phyloP scores from a whole-genome alignment of 495 filamentous ascomycete genomes.

The Talaromyces borbonicus region DNA sequence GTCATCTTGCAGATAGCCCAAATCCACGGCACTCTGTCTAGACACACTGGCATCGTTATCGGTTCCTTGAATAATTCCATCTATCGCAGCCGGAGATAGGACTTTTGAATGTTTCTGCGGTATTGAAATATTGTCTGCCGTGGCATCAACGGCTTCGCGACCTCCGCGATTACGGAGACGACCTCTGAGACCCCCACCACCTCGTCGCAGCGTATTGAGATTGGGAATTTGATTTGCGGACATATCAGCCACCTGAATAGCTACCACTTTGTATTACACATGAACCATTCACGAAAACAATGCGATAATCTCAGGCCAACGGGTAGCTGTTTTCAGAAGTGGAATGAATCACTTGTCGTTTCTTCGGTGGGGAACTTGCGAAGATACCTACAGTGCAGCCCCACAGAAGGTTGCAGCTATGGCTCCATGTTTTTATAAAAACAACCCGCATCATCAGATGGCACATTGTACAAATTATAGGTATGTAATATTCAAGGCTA shows the following conservation, averaged over 20 bases:
- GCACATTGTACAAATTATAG: too few species aligned
- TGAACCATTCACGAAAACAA: too few species aligned
- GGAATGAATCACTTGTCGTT: too few species aligned
- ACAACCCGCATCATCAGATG: too few species aligned
- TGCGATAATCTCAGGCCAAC: too few species aligned
- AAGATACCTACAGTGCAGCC: too few species aligned
- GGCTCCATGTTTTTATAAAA: too few species aligned
- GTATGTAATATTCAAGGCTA: too few species aligned
- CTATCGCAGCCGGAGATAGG: conserved; percentile 27
- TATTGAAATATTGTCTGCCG: conserved; percentile 17
- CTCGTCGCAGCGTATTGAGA: conserved; percentile 54
- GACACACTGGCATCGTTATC: conserved; percentile 88
- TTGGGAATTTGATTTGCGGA: conserved; percentile 68
- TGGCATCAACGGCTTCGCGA: conserved; percentile 8
- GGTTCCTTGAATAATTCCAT: conserved; percentile 69
- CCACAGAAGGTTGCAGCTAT: too few species aligned
- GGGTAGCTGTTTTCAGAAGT: too few species aligned
- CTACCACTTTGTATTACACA: too few species aligned
- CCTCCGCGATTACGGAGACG: conserved; percentile 36
- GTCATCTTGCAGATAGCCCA: conserved; percentile 79
- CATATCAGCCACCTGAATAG: conserved; percentile 30
- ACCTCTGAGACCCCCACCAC: conserved; percentile 29
- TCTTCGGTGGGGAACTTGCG: too few species aligned
- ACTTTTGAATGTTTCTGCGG: conserved; percentile 8
- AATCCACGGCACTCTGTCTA: conserved; percentile 72